Percentiles rank a stretch among this genome's conserved stretches.
phyloP scores from a whole-genome alignment of 2,329 filamentous ascomycete species.

The Alternaria solani region DNA sequence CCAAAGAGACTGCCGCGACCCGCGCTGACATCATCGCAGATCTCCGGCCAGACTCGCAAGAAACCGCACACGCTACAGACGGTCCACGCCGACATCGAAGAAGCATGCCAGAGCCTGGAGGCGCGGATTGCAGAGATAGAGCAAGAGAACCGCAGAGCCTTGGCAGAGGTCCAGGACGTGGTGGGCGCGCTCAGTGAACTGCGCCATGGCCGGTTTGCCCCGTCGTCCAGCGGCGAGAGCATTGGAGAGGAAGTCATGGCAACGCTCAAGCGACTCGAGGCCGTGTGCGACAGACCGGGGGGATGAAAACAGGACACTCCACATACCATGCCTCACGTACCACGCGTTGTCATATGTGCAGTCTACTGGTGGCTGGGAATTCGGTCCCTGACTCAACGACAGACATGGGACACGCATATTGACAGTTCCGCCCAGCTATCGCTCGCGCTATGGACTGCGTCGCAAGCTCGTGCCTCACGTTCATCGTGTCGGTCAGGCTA shows the following conservation, averaged over 20 bases:
- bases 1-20: background rate
- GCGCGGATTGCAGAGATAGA: constrained; percentile 72
- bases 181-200: constrained; percentile 82
- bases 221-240: constrained; percentile 61
- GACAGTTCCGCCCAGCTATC: background rate
- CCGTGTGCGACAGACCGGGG: constrained; percentile 59
- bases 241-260: constrained; percentile 72
- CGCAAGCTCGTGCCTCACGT: background rate
- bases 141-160: constrained; percentile 67
- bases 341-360: background rate
- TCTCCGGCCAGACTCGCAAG: constrained; percentile 62
- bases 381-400: background rate
- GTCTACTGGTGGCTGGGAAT: background rate
- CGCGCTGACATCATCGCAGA: constrained; percentile 51
- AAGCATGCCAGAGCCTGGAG: constrained; percentile 71
- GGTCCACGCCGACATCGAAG: constrained; percentile 73
- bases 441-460: background rate
- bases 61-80: constrained; percentile 68
- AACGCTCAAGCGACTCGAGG: constrained; percentile 70
- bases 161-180: constrained; percentile 69
- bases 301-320: constrained; percentile 23
- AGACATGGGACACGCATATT: background rate
- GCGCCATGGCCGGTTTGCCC: constrained; percentile 75
- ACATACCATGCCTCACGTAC: background rate
- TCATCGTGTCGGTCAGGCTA: background rate